Evolutionary conservation across 2,329 filamentous ascomycete genomes (phyloP).

Genomic region (Exophiala alcalophila): DNA sequence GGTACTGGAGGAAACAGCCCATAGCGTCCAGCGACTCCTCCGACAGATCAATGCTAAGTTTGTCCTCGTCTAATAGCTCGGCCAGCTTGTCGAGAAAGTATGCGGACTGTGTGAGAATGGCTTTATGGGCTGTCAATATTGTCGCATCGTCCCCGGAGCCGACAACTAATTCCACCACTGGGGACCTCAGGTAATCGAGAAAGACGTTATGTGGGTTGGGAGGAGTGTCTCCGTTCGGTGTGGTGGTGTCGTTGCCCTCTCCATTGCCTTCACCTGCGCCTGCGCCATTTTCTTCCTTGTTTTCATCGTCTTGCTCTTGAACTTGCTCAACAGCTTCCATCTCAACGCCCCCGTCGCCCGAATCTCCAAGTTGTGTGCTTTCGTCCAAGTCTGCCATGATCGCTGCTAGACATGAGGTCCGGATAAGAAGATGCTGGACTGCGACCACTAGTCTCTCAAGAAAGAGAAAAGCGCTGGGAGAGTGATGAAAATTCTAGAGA

Average conservation of each 20-base stretch:
- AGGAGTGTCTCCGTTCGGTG: conserved; percentile 27
- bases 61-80: conserved; percentile 10
- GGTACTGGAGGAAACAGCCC: conserved; percentile 75
- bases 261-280: too few relatives aligned
- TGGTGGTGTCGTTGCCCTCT: conserved; percentile 22
- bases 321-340: conserved; percentile 31
- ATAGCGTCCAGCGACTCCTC: conserved; percentile 69
- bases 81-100: conserved; percentile 53
- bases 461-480: too few relatives aligned
- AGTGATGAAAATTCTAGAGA: too few relatives aligned
- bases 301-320: conserved; percentile 27
- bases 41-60: conserved; percentile 57
- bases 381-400: conserved; percentile 32
- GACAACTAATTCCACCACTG: conserved; percentile 66
- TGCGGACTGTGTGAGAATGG: conserved; percentile 69
- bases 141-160: conserved; percentile 59
- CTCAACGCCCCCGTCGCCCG: conserved; percentile 29
- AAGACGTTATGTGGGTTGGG: conserved; percentile 33
- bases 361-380: conserved; percentile 22
- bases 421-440: too few relatives aligned
- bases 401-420: too few relatives aligned
- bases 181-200: conserved; percentile 61
- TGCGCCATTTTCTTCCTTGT: conserved; percentile 21
- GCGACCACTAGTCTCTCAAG: too few relatives aligned
- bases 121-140: conserved; percentile 75